Base-by-base conservation (phyloP, 345 rosid genomes). In the Dovyalis caffra region DNA sequence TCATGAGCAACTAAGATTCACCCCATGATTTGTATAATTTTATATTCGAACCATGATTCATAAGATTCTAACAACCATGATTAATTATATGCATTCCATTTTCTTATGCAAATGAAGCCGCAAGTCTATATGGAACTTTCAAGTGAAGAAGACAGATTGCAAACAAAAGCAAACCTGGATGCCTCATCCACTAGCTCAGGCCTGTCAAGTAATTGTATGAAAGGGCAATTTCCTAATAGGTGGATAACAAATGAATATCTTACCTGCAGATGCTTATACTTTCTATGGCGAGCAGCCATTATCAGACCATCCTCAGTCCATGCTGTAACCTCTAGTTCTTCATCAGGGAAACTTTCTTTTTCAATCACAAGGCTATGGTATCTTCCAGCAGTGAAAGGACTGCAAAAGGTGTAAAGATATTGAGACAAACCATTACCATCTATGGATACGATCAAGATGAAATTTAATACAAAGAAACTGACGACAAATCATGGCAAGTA, bases 241-340 rank as follows among this genome's bases (percentile, higher is more conserved):
- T 21, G 10, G 40, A 37, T 34, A 69, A 47, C 29, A 11, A 26
- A 21, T 67, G 23, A 35, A 64, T 23, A 40, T 65, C 57, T 69
- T 72, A 93, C 99, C 95, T 88, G 97, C 53, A 96, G 78, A 78
- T 91, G 86, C 80, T 88, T 92, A 79, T 93, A 80, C 77, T 82
- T 87, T 81, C 82, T 85, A 86, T 93, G 99, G 20, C 98, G 89
- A 74, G 97, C 97, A 6, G 98, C 99, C 99, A 96, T 93, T 77
- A 96, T 81, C 60, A 92, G 79, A 47, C 94, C 99, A 77, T 93
- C 97, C 49, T 93, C 95, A 2, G 98, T 93, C 97, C 97, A 92
- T 6, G 99, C 99, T 1, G 97, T 93, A 72, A 96, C 77, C 85
- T 93, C 97, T 6, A 91, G 92, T 72, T 76, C 90, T 32, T 89